These are phyloP conservation scores for Thalassiosira mediterranea DNA, from an alignment of 352 stramenopile genomes.

Conservation along the genomic window DNA sequence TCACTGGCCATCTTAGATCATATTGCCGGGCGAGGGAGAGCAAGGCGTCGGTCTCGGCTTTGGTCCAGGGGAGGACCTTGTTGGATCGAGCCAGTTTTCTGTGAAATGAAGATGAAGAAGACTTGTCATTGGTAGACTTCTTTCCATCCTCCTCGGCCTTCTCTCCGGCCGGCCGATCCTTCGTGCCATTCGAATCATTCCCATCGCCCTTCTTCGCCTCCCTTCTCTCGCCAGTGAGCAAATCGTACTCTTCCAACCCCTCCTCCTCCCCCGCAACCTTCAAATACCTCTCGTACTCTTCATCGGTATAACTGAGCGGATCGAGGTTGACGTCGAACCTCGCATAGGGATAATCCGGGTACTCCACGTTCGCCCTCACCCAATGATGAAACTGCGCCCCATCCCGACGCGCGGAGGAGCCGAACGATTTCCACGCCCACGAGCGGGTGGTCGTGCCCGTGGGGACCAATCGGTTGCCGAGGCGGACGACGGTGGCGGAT, in stretches of 20 bases:
- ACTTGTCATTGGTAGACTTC: not conserved
- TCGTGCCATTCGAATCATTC: not conserved
- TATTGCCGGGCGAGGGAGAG: slow-evolving; percentile 76
- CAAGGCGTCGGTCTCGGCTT: slow-evolving; percentile 85
- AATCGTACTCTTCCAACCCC: slow-evolving; percentile 8
- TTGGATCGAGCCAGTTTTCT: slow-evolving; percentile 22
- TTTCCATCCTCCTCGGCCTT: slow-evolving; percentile 1
- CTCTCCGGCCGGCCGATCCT: not conserved
- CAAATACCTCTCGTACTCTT: slow-evolving; percentile 75
- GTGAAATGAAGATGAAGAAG: not conserved
- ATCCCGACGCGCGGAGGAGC: slow-evolving; percentile 70
- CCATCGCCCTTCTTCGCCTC: not conserved
- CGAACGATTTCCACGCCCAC: slow-evolving; percentile 84
- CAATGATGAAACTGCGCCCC: slow-evolving; percentile 75
- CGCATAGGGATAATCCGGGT: slow-evolving; percentile 86
- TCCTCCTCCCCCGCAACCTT: slow-evolving; percentile 24
- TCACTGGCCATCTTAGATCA: slow-evolving; percentile 86
- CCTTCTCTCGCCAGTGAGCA: slow-evolving; percentile 1
- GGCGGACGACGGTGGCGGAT: slow-evolving; percentile 49
- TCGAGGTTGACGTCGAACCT: slow-evolving; percentile 85
- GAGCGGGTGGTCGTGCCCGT: slow-evolving; percentile 44
- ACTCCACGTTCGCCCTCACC: slow-evolving; percentile 77
- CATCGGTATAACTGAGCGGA: slow-evolving; percentile 68
- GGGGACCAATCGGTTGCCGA: slow-evolving; percentile 65
- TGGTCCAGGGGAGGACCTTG: slow-evolving; percentile 76